Base-by-base conservation (phyloP, 1,139 yeast species). In the Geotrichum cucujoidarum region DNA sequence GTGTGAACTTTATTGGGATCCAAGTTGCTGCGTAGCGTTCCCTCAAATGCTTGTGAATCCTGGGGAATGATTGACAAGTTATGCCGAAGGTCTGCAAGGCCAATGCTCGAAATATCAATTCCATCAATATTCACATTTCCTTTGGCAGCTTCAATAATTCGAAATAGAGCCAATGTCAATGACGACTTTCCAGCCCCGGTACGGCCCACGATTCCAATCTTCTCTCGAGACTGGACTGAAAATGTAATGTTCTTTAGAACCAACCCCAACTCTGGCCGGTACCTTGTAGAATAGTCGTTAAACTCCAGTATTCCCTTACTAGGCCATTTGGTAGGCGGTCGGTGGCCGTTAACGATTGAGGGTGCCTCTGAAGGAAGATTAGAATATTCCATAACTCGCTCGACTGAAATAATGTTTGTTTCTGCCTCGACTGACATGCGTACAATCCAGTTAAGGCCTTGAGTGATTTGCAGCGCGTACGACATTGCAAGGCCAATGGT, bases 111-210 rank as follows among this genome's bases (percentile, higher is more conserved):
- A 36, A 78, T 77, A 59, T 82, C 81, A 34, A 79, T 58, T 2
- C 71, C 81, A 61, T 82, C 89, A 56, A 83, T 77, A 8, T 58
- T 53, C 40, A 83, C 75, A 25, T 57, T 57, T 1, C 94, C 94
- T 1, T 59, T 67, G 2, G 70, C 71, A 0, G 90, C 78, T 59
- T 84, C 92, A 47, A 85, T 74, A 53, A 85, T 71, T 54, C 95
- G 72, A 69, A 83, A 85, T n/a, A 85, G 64, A 0, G 92, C 83
- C 57, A 83, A 64, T 0, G 86, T 79, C 43, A 85, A 67, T 1
- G 90, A 78, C 31, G 87, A 79, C 62, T 85, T 85, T 20, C 95
- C 95, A 0, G 94, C 90, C 38, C 95, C 95, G 0, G 95, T 85
- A 56, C 95, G 74, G 10, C 95, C 95, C n/a, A n/a, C n/a, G n/a